Evolutionary conservation across 2,329 filamentous ascomycete genomes (phyloP).

Genomic region (Aspergillus quadrilineatus): DNA sequence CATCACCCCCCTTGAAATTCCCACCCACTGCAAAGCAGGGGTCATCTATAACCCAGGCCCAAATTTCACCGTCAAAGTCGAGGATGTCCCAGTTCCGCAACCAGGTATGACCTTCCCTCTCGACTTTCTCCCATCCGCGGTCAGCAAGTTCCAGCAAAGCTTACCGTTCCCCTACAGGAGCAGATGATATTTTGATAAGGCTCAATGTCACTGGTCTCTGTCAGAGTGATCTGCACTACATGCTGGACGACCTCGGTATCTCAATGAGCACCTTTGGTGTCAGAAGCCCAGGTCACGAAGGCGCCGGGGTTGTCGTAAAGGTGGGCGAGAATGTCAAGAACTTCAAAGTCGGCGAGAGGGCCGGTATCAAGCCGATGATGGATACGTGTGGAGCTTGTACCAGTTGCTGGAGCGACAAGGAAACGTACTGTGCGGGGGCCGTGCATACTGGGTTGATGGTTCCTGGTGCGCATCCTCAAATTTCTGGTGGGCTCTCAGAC

Average conservation of each 20-base stretch:
- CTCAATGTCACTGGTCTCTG: slow-evolving; percentile 61
- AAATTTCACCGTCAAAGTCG: slow-evolving; percentile 49
- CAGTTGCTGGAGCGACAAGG: slow-evolving; percentile 52
- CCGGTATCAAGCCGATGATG: slow-evolving; percentile 52
- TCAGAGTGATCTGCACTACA: slow-evolving; percentile 58
- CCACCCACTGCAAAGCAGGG: slow-evolving; percentile 52
- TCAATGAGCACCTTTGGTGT: slow-evolving; percentile 48
- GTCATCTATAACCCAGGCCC: slow-evolving; percentile 53
- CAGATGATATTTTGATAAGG: slow-evolving; percentile 56
- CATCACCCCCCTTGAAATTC: slow-evolving; percentile 31
- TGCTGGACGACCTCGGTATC: slow-evolving; percentile 54
- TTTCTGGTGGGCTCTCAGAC: neutral
- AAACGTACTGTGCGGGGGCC: slow-evolving; percentile 46
- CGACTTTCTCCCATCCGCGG: neutral
- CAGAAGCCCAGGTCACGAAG: slow-evolving; percentile 55
- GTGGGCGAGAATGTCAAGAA: slow-evolving; percentile 54
- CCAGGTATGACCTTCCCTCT: slow-evolving; percentile 38
- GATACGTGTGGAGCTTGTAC: slow-evolving; percentile 54
- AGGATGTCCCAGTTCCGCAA: slow-evolving; percentile 51
- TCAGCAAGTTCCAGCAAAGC: no score
- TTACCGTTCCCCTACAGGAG: slow-evolving; percentile 33
- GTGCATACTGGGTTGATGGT: slow-evolving; percentile 44
- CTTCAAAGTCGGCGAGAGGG: slow-evolving; percentile 55
- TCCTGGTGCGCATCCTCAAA: slow-evolving; percentile 28
- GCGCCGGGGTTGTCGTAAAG: slow-evolving; percentile 59